Evolutionary conservation across 108 stramenopile genomes (phyloP), one percentile per base, ranked within the genome.

Genomic region (Nitzschia palea): DNA sequence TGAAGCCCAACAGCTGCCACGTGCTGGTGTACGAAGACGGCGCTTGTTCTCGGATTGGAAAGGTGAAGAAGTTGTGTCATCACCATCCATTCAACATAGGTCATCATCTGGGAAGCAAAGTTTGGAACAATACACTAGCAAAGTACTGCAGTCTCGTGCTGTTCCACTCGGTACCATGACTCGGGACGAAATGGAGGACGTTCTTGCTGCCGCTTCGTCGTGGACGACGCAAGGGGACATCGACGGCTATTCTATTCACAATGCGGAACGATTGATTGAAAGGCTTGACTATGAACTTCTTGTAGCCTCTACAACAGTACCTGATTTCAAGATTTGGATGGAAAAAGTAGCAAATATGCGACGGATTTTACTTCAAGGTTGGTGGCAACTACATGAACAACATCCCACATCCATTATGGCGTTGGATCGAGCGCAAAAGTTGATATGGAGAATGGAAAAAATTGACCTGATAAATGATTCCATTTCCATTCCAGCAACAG

Each of bases 141-240:
- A 65, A 33, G 48, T 29, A 15, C 45, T 74, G 35, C 50, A 66
- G 4, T 44, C 73, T 4, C 55, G 57, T 4, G 32, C 25, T 17
- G 35, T 67, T 36, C 73, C 73, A 2, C 51, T 74, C 27, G 73
- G 73, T n/a, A 51, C 65, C 29, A 52, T 74, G 50, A 32, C 8
- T 35, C 45, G 37, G 1, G 64, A 60, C 26, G 30, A 36, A 30
- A 61, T 65, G 73, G 32, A 65, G 9, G 73, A 74, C 37, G 65
- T 57, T 18, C 20, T 61, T 29, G 63, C 66, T 33, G 65, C 73
- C 20, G 53, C 44, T 26, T 31, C 52, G 23, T n/a, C 9, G 2
- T 74, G 73, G 73, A 25, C 23, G 1, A 40, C 37, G 12, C 6
- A 6, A 40, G 10, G 12, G 12, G 36, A 36, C 3, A 47, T 40